A percentile compares a stretch with the other conserved stretches of the same genome.
These are phyloP conservation scores for Phanerochaete carnosa DNA, from an alignment of 768 basidiomycete species.

Conservation along the genomic window DNA sequence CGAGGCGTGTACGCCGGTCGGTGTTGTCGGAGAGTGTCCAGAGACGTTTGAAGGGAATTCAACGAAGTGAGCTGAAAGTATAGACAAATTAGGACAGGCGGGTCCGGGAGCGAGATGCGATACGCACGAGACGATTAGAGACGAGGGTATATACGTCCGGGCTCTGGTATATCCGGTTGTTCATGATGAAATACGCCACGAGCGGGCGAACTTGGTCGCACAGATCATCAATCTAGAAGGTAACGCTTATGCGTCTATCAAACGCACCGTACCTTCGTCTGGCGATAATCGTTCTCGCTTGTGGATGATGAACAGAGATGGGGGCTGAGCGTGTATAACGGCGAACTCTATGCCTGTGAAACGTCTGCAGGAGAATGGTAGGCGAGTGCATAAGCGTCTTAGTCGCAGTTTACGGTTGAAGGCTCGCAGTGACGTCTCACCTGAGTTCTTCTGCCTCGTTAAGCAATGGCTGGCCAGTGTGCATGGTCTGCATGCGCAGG, in stretches of 20 bases:
- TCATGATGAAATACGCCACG: conserved; percentile 84
- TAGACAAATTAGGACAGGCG: not conserved
- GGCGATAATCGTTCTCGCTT: conserved; percentile 83
- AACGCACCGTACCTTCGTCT: conserved; percentile 61
- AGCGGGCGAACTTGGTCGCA: conserved; percentile 59
- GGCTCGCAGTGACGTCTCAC: conserved; percentile 38
- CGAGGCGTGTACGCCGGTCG: conserved; percentile 83
- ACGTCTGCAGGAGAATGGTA: conserved; percentile 43
- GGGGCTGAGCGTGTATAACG: conserved; percentile 75
- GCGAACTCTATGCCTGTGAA: conserved; percentile 89
- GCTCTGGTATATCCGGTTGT: conserved; percentile 86
- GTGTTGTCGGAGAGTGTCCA: conserved; percentile 68
- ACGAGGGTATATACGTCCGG: conserved; percentile 83
- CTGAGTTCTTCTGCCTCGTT: conserved; percentile 87
- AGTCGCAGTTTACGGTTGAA: conserved; percentile 1
- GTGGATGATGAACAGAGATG: conserved; percentile 84
- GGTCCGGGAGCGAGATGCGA: not conserved
- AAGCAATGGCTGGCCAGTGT: conserved; percentile 69
- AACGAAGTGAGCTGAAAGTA: conserved; percentile 58
- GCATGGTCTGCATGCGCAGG: conserved; percentile 90
- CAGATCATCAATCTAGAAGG: conserved; percentile 1
- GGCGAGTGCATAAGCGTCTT: conserved; percentile 1
- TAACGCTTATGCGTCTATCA: conserved; percentile 1
- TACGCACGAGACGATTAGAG: conserved; percentile 74
- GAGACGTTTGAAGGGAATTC: conserved; percentile 69